Base-by-base conservation (phyloP, 2,329 filamentous ascomycete genomes). In the Boeremia lycopersici region DNA sequence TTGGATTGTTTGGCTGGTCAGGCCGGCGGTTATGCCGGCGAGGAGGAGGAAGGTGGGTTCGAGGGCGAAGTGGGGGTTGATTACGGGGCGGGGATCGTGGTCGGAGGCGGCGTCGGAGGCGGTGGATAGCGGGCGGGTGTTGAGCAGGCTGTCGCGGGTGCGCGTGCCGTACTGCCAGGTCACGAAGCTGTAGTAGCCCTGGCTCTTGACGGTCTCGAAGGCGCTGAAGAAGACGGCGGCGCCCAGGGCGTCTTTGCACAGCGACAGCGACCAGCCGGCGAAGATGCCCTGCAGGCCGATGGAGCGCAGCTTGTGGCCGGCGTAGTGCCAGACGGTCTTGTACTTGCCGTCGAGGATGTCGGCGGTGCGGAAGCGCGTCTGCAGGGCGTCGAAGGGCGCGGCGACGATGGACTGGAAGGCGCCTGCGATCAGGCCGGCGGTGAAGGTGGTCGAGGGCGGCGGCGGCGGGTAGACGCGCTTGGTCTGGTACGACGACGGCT, bases 141-240 rank as follows among this genome's bases (percentile, higher is more conserved):
- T 23, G 43, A 56, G 53, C 5, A 73, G 49, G 2, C 67, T 59
- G 25, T 75, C 70, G 11, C 69, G 60, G 3, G 71, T 72, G 47
- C 48, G 75, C 66, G 40, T 78, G 65, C 52, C 76, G 62, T 92
- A 92, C 69, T 87, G 90, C 77, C 84, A 86, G 12, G 82, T 84
- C 29, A 92, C 84, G 67, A 89, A 92, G 39, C 78, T 78, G 73
- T 91, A 91, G 74, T 90, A 88, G 11, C 81, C 81, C 69, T 92
- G 89, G 10, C 86, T 87, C 71, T 92, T 92, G 67, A 91, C 78
- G 42, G 86, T 89, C 74, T 93, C 89, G 60, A 93, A 92, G 0
- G 84, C 84, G 63, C 83, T 84, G 74, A 93, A 93, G 80, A 91
- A 91, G 15, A 89, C 74, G 31, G 86, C 89, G 48, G 83, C 85